phyloP scores from a whole-genome alignment of 495 filamentous ascomycete species.

The Pseudevernia furfuracea region DNA sequence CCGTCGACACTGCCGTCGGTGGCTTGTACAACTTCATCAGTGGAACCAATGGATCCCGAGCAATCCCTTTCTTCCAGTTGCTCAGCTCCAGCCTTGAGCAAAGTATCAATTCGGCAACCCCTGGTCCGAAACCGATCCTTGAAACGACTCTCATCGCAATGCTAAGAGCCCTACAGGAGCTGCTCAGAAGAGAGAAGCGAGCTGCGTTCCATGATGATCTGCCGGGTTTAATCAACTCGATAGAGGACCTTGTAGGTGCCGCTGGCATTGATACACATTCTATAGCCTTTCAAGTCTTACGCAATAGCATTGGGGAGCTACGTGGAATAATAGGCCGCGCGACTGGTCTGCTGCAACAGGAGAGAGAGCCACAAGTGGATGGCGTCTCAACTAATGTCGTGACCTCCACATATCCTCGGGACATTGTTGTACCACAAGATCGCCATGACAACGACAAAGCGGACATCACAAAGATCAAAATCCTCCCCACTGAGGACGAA shows the following conservation, averaged over 20 bases:
- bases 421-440: constrained; percentile 21
- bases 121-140: background rate
- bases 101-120: background rate
- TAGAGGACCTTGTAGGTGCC: constrained; percentile 9
- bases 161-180: constrained; percentile 2
- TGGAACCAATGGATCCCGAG: constrained; percentile 42
- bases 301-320: constrained; percentile 14
- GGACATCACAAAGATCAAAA: constrained; percentile 50
- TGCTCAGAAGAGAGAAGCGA: constrained; percentile 10
- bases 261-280: background rate
- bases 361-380: background rate
- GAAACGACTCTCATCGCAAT: constrained; percentile 8
- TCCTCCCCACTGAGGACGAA: constrained; percentile 58
- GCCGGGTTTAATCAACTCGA: constrained; percentile 6
- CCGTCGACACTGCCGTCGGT: constrained; percentile 46
- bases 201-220: constrained; percentile 15
- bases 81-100: constrained; percentile 18
- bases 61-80: constrained; percentile 35
- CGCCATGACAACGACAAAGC: constrained; percentile 62
- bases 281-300: constrained; percentile 6
- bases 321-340: constrained; percentile 10
- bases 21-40: constrained; percentile 52
- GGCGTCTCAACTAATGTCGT: constrained; percentile 11
- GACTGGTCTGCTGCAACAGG: constrained; percentile 7
- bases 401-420: constrained; percentile 16